These are phyloP conservation scores for Pythium scleroteichum DNA, from an alignment of 352 stramenopile species.

Conservation along the genomic window DNA sequence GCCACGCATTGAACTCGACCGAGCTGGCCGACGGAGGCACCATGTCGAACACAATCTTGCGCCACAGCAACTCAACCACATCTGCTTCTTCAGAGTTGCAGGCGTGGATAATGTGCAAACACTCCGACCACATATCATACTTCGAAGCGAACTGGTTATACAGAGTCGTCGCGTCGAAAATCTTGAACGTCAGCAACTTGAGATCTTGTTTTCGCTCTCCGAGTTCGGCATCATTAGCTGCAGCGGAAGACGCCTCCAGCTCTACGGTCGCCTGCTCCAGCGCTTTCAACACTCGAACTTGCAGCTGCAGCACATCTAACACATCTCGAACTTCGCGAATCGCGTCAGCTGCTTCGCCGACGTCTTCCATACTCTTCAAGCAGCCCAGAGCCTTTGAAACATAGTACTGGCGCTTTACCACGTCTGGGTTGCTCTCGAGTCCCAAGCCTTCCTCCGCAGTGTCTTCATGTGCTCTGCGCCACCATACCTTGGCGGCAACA, in stretches of 20 bases:
- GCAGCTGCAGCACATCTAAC: conserved; percentile 79
- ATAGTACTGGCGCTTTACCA: conserved; percentile 83
- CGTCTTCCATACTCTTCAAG: conserved; percentile 77
- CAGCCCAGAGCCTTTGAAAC: conserved; percentile 77
- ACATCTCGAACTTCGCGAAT: conserved; percentile 81
- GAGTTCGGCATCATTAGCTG: conserved; percentile 45
- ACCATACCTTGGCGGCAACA: conserved; percentile 82
- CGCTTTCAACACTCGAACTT: conserved; percentile 79
- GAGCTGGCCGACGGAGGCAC: conserved; percentile 63
- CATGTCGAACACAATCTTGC: conserved; percentile 77
- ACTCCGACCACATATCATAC: conserved; percentile 88
- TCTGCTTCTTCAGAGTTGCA: conserved; percentile 84
- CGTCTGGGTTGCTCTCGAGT: conserved; percentile 65
- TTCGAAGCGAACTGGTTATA: conserved; percentile 88
- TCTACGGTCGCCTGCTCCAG: conserved; percentile 72
- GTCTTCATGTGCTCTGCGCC: conserved; percentile 59
- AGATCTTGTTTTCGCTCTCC: conserved; percentile 57
- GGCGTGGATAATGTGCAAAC: conserved; percentile 82
- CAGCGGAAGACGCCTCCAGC: conserved; percentile 43
- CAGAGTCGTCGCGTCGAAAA: conserved; percentile 76
- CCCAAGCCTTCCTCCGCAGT: conserved; percentile 42
- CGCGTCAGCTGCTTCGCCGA: conserved; percentile 65
- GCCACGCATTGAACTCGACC: conserved; percentile 74
- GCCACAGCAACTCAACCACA: conserved; percentile 64
- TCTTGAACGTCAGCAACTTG: conserved; percentile 70